These are phyloP conservation scores for Rhodotorula toruloides DNA, from an alignment of 768 basidiomycete species.

Conservation along the genomic window DNA sequence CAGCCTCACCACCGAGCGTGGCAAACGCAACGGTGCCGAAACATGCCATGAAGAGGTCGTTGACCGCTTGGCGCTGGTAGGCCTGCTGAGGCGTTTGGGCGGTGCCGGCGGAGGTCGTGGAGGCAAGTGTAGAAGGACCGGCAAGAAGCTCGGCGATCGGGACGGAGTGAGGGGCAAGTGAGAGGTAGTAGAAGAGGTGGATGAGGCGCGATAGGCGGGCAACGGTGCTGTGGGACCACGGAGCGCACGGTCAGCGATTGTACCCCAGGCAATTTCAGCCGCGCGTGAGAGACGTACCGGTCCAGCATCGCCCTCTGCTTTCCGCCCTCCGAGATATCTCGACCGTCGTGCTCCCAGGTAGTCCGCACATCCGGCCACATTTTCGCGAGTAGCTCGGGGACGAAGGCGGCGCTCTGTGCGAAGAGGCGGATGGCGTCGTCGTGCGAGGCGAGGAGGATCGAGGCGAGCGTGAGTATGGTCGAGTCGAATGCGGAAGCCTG, in stretches of 20 bases:
- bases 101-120: neutral
- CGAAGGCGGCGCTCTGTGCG: conserved; percentile 8
- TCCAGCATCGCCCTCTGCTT: neutral
- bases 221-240: conserved; percentile 1
- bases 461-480: conserved; percentile 15
- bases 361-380: conserved; percentile 19
- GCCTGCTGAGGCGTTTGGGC: neutral
- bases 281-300: neutral
- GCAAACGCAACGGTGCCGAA: conserved; percentile 32
- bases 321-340: neutral
- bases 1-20: neutral
- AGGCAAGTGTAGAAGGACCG: neutral
- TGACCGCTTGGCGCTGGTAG: neutral
- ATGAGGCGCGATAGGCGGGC: conserved; percentile 14
- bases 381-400: conserved; percentile 25
- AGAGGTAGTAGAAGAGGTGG: conserved; percentile 34
- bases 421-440: conserved; percentile 21
- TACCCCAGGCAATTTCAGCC: no score
- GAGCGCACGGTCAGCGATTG: neutral
- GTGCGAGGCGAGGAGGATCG: conserved; percentile 11
- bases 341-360: conserved; percentile 35
- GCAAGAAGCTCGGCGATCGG: conserved; percentile 4
- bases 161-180: conserved; percentile 19
- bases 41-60: conserved; percentile 7
- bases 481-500: conserved; percentile 16